phyloP scores from a whole-genome alignment of 345 rosid species.

The Excoecaria agallocha region DNA sequence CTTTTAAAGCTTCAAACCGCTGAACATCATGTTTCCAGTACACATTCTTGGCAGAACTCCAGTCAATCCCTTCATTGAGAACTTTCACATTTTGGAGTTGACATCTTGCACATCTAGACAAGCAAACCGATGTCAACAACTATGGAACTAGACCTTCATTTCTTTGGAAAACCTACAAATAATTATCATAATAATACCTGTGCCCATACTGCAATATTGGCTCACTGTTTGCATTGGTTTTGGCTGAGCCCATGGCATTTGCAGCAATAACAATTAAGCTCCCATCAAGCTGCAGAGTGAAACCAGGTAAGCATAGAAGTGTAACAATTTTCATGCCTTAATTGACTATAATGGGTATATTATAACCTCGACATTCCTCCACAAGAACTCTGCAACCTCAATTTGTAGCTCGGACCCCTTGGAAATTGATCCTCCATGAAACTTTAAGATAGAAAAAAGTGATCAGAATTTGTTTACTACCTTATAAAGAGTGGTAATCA shows the following conservation, averaged over 20 bases:
- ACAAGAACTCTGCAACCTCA: conserved; percentile 84
- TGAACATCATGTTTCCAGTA: conserved; percentile 85
- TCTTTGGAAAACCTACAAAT: conserved; percentile 7
- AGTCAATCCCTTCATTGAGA: conserved; percentile 71
- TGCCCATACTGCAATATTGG: conserved; percentile 63
- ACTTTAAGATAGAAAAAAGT: conserved; percentile 39
- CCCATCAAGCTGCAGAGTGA: conserved; percentile 64
- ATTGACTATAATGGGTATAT: conserved; percentile 9
- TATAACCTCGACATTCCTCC: conserved; percentile 85
- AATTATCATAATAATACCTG: conserved; percentile 42
- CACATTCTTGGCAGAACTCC: conserved; percentile 64
- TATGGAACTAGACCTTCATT: conserved; percentile 1
- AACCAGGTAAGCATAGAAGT: conserved; percentile 25
- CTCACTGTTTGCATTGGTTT: conserved; percentile 45
- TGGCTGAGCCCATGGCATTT: too few species aligned
- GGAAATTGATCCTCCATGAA: conserved; percentile 71
- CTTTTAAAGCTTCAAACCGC: conserved; percentile 60
- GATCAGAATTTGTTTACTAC: neutral
- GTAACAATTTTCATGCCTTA: conserved; percentile 6
- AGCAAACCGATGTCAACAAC: conserved; percentile 11
- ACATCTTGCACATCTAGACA: conserved; percentile 80
- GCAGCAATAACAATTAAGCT: conserved; percentile 69
- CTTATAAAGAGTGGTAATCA: too few species aligned
- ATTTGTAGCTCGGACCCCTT: conserved; percentile 81
- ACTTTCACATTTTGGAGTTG: conserved; percentile 68